Evolutionary conservation across 352 stramenopile genomes (phyloP).

Genomic region (Halophytophthora batemanensis): DNA sequence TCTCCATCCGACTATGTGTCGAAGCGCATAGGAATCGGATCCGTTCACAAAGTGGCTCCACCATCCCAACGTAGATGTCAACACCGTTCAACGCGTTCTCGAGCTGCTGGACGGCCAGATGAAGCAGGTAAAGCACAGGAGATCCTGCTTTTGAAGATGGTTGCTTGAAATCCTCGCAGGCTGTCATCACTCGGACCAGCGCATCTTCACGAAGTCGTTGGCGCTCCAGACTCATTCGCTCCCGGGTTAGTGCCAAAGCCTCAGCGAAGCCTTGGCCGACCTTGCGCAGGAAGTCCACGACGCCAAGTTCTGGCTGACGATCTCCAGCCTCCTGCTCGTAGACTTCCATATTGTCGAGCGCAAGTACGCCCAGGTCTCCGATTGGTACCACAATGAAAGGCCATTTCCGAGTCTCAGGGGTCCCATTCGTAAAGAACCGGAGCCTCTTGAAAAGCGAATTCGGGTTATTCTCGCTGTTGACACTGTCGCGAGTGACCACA

Average conservation of each 20-base stretch:
- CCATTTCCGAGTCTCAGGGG: conserved; percentile 28
- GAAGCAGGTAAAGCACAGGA: conserved; percentile 35
- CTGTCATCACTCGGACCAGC: conserved; percentile 44
- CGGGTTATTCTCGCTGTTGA: not conserved
- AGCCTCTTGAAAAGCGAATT: conserved; percentile 19
- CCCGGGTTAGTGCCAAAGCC: conserved; percentile 12
- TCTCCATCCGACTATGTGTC: conserved; percentile 45
- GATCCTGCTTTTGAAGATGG: not conserved
- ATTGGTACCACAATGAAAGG: conserved; percentile 69
- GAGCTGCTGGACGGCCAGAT: conserved; percentile 49
- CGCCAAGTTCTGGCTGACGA: conserved; percentile 57
- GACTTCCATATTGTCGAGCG: conserved; percentile 57
- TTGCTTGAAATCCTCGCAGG: conserved; percentile 47
- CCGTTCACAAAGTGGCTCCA: conserved; percentile 44
- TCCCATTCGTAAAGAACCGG: conserved; percentile 36
- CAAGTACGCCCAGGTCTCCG: conserved; percentile 39
- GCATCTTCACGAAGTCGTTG: conserved; percentile 28
- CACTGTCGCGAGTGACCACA: conserved; percentile 32
- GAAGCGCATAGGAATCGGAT: conserved; percentile 57
- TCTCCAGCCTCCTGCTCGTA: conserved; percentile 42
- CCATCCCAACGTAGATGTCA: conserved; percentile 61
- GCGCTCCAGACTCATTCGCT: conserved; percentile 7
- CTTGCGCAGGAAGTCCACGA: conserved; percentile 72
- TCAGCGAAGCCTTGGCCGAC: conserved; percentile 30
- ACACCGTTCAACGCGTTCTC: conserved; percentile 55